Evolutionary conservation across 257 asterid species (phyloP), one percentile per base, ranked within the genome.

Genomic region (Rhazya stricta): DNA sequence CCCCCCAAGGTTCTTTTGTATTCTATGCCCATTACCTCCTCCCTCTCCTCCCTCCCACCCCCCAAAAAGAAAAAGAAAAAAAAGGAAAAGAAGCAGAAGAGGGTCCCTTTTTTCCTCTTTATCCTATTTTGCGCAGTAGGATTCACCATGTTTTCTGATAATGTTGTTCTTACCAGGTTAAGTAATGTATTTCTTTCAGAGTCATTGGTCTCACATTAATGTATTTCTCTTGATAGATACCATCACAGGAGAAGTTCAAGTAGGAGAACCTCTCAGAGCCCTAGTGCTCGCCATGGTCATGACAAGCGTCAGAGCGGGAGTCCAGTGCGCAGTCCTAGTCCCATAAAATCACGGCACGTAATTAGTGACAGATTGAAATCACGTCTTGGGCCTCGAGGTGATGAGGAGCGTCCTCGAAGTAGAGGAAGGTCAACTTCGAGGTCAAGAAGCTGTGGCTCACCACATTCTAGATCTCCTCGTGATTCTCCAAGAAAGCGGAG

Each of bases 251-350:
- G 97, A 83, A 89, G 91, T 60, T 84, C 88, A 67, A 92, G 96
- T 80, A 86, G 94, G 88, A 82, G 88, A 71, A 73, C 36, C 71
- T 95, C 99, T 76, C 92, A 84, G 77, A 89, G 98, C 91, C 98
- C 96, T 13, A 83, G 81, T 16, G 68, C 86, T 29, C 72, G 78
- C 82, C 89, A 84, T 67, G 89, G 86, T 25, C 85, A 78, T 57
- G 83, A 79, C 67, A 85, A 88, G 86, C 84, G 29, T 77, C 74
- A 63, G 51, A 85, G 90, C 86, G 86, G 93, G 86, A 91, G 93
- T 83, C 92, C 94, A 5, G 81, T 78, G 29, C 90, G 88, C 69
- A 86, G 93, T 74, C 87, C 90, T 41, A 83, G 92, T 81, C 96
- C 96, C 1, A 69, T 70, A 42, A 87, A 87, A 30, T 84, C 85